Evolutionary conservation across 202 grass and related monocot genomes (phyloP), one percentile per base, ranked within the genome.

Genomic region (Setaria italica): DNA sequence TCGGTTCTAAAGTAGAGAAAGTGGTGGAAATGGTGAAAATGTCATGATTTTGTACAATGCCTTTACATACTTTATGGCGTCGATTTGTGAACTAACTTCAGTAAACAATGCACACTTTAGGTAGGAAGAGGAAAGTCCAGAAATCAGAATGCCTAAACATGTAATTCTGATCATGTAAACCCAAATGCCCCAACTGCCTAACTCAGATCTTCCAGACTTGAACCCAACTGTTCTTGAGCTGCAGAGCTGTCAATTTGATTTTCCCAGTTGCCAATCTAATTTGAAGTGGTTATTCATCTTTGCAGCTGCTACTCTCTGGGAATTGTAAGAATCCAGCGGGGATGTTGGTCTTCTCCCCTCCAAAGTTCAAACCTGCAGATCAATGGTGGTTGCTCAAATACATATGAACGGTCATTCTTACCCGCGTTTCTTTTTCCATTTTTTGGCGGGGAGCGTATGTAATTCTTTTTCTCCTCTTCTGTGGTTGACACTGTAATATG

Each of bases 401-500:
- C 47, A 66, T 72, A 19, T 50, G 46, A 10, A 69, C 29, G 55
- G 25, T 16, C 70, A 84, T 87, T 87, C 46, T 80, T 84, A 87
- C 65, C 35, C 70, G 59, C 25, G 2, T 41, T 72, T 47, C 1
- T 54, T 11, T 82, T 79, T 6, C 5, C 9, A 33, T 32, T 76
- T 86, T 87, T 66, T 8, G 75, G 74, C 43, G 16, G n/a, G 75
- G 75, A 87, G 62, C 69, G 10, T 16, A 3, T 76, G 89, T 80
- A 69, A 84, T 87, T 80, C 2, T 37, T 72, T 62, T 45, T 59
- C 7, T 45, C 34, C 30, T 67, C 45, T 47, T 15, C 70, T 72
- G 56, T 55, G 5, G 51, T 41, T 77, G 32, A 39, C 54, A 72
- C 13, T 87, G 30, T 85, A 80, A 87, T 68, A 79, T 80, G 60